A percentile compares a stretch with the other conserved stretches of the same genome.
phyloP scores from a whole-genome alignment of 2,329 filamentous ascomycete genomes.

The Pyrenophora graminea region DNA sequence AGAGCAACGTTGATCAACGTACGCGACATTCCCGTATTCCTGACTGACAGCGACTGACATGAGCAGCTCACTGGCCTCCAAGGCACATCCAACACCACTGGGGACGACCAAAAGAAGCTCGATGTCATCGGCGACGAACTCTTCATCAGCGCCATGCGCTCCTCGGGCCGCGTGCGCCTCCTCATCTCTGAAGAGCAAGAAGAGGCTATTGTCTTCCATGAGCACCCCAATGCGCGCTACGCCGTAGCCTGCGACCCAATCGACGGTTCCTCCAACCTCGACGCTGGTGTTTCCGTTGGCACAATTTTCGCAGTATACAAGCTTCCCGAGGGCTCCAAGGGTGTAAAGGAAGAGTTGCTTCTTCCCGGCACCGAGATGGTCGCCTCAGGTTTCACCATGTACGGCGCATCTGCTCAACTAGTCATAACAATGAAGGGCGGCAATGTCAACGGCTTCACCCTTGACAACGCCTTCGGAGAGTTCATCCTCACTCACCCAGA shows the following conservation, averaged over 20 bases:
- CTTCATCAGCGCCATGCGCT: constrained; percentile 93
- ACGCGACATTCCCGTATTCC: constrained; percentile 13
- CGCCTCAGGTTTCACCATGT: constrained; percentile 99
- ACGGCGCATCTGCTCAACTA: constrained; percentile 92
- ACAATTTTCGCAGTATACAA: constrained; percentile 97
- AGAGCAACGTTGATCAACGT: constrained; percentile 89
- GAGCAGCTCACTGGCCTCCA: constrained; percentile 80
- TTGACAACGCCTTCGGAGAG: constrained; percentile 95
- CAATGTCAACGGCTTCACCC: constrained; percentile 93
- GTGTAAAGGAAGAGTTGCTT: constrained; percentile 82
- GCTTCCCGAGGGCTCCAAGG: constrained; percentile 74
- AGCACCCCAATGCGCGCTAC: constrained; percentile 76
- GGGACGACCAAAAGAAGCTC: constrained; percentile 99
- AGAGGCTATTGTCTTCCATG: constrained; percentile 82
- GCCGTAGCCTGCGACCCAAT: constrained; percentile 97
- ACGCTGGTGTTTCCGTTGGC: constrained; percentile 95
- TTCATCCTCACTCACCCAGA: constrained; percentile 97
- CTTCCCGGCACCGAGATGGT: constrained; percentile 89
- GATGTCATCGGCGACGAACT: constrained; percentile 99
- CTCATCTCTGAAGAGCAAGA: constrained; percentile 99
- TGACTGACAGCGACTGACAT: constrained; percentile 18
- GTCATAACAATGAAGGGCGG: constrained; percentile 96
- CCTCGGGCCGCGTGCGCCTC: constrained; percentile 85
- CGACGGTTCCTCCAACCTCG: constrained; percentile 95
- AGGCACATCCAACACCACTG: constrained; percentile 91